Conservation (phyloP, 2,329 filamentous ascomycete genomes). For the Trichoderma atroviride region DNA sequence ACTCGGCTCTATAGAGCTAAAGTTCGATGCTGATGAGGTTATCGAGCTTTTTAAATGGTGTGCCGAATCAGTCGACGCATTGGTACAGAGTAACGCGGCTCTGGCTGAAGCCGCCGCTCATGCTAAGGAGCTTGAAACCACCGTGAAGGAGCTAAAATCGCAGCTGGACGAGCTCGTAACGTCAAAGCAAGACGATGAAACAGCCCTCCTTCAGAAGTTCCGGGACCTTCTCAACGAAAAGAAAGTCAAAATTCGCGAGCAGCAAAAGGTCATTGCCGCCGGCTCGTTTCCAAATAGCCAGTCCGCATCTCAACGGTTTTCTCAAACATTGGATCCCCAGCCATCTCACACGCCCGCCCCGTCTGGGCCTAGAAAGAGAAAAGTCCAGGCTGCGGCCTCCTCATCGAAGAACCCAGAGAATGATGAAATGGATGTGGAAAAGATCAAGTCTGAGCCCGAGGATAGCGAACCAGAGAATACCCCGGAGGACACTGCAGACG, state of each 20-base stretch:
- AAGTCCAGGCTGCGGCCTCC: slow-evolving; percentile 45
- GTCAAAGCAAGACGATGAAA: slow-evolving; percentile 68
- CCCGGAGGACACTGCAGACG: slow-evolving; percentile 42
- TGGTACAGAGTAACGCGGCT: slow-evolving; percentile 48
- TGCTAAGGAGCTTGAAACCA: slow-evolving; percentile 54
- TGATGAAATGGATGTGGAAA: slow-evolving; percentile 54
- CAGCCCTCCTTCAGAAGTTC: slow-evolving; percentile 69
- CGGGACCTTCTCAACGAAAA: slow-evolving; percentile 74
- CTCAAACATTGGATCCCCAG: slow-evolving; percentile 33
- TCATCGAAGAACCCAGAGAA: slow-evolving; percentile 47
- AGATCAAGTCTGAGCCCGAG: slow-evolving; percentile 40
- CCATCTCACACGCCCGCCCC: slow-evolving; percentile 34
- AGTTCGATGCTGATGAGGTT: slow-evolving; percentile 57
- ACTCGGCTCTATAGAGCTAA: slow-evolving; percentile 65
- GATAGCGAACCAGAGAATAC: slow-evolving; percentile 45
- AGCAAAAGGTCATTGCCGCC: slow-evolving; percentile 62
- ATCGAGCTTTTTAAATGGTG: slow-evolving; percentile 74
- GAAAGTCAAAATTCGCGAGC: slow-evolving; percentile 76
- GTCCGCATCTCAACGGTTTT: slow-evolving; percentile 34
- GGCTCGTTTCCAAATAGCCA: slow-evolving; percentile 35
- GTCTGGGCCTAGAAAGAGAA: slow-evolving; percentile 55
- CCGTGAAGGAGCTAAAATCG: slow-evolving; percentile 59
- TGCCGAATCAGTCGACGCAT: slow-evolving; percentile 55
- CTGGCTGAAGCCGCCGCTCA: slow-evolving; percentile 47
- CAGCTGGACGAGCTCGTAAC: slow-evolving; percentile 68